Base-by-base conservation (phyloP, 306 rosid species). In the Luffa acutangula region DNA sequence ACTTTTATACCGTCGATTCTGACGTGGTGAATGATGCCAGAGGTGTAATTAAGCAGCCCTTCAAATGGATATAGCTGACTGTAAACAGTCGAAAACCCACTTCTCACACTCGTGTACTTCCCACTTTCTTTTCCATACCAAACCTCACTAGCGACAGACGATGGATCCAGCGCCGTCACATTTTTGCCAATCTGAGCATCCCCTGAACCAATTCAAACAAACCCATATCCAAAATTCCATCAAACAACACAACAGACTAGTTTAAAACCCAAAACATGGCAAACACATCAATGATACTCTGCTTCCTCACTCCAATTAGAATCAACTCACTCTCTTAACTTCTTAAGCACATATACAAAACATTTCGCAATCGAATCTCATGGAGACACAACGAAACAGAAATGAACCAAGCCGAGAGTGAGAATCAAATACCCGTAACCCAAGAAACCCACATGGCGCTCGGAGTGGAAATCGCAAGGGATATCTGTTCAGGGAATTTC, bases 21-120 rank as follows among this genome's bases (percentile, higher is more conserved):
- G 41, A 89, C 98, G 81, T 92, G 97, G 84, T 94, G 97, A 90
- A 92, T 89, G 85, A 94, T 92, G 57, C 90, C 94, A 20, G 98
- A 94, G 20, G 96, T 90, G 88, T 94, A 94, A 92, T 92, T 90
- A 82, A 87, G 84, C 36, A 90, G 94, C 49, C 94, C 96, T 86
- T 87, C 78, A 77, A 88, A 92, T 56, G 98, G 98, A 84, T 94
- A 94, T 83, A 90, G 72, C 21, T 94, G 98, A 80, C 87, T 88
- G 75, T 94, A 94, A 83, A 91, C 88, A 73, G 81, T 63, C 14
- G 97, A 91, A 82, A 70, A 77, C 77, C 97, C 97, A 83, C 81
- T 88, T 69, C 77, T 76, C 65, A 84, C 67, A 36, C 79, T 82
- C 51, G 79, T 51, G 64, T 90, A 90, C 78, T 94, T 87, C 56